Evolutionary conservation across 805 yeast genomes (phyloP).

Genomic region (Ogataea glucozyma): DNA sequence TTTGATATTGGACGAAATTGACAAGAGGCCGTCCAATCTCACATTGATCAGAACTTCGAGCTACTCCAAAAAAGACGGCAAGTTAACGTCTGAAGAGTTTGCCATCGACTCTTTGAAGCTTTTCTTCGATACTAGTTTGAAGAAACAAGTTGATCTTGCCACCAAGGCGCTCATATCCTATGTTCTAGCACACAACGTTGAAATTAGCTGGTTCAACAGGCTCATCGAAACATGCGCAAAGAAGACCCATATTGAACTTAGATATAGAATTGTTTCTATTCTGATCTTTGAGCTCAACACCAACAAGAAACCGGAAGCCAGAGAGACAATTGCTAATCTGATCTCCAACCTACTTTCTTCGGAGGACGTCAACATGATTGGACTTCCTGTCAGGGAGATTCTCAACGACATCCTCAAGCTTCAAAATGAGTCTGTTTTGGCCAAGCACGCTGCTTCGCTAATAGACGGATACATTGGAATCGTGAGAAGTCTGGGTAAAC

Average conservation of each 20-base stretch:
- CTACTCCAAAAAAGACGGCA: background rate
- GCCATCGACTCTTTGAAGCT: slow-evolving; percentile 48
- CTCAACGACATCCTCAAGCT: slow-evolving; percentile 57
- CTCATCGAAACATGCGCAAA: slow-evolving; percentile 66
- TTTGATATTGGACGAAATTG: slow-evolving; percentile 40
- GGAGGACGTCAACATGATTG: slow-evolving; percentile 74
- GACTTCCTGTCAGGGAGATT: slow-evolving; percentile 81
- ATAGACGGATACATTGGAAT: slow-evolving; percentile 52
- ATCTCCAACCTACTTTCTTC: slow-evolving; percentile 61
- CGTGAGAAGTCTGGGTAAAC: slow-evolving; percentile 70
- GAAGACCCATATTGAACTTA: slow-evolving; percentile 57
- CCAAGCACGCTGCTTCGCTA: slow-evolving; percentile 32
- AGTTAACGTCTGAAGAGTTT: slow-evolving; percentile 11
- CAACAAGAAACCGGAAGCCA: slow-evolving; percentile 14
- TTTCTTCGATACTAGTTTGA: slow-evolving; percentile 63
- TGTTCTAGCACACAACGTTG: slow-evolving; percentile 34
- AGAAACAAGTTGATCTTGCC: slow-evolving; percentile 59
- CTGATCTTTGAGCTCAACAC: slow-evolving; percentile 57
- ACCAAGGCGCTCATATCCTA: slow-evolving; percentile 53
- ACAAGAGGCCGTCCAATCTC: slow-evolving; percentile 20
- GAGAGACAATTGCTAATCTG: slow-evolving; percentile 27
- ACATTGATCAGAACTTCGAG: slow-evolving; percentile 21
- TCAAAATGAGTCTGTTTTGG: slow-evolving; percentile 39
- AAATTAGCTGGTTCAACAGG: slow-evolving; percentile 51
- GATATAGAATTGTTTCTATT: slow-evolving; percentile 32